Base-by-base conservation (phyloP, 345 rosid species). In the Noccaea caerulescens region DNA sequence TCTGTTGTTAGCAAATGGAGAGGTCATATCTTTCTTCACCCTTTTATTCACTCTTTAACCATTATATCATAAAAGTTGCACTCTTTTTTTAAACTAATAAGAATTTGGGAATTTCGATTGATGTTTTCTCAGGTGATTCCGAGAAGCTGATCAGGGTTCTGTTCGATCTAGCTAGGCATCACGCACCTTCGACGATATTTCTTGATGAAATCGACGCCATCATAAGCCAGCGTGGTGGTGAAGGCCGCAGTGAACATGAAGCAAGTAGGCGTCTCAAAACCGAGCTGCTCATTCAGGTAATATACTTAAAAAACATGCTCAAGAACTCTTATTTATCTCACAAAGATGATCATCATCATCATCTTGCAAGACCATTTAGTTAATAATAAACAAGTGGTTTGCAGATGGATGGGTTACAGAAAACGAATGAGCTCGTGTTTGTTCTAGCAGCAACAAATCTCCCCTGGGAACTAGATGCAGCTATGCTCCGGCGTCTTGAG, bases 1-100 rank as follows among this genome's bases (percentile, higher is more conserved):
- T 93, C 98, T 33, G 91, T 93, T 37, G 98, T 93, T 65, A 93
- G 98, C 88, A 93, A 93, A 86, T 93, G 98, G 98, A 91, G 98
- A 50, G 80, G 76, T 66, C 5, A 30, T n/a, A 14, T 32, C 23
- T 54, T 32, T 37, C 33, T 55, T 18, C 72, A 47, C 11, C 11
- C 18, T 16, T 59, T 36, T 8, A 51, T 23, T 34, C 57, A 39
- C 20, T 33, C 36, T 25, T 25, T 0, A 56, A 71, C 0, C 46
- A 30, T 1, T 3, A 0, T 16, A 25, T 2, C 27, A 23, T 23
- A 25, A 1, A 25, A 25, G 27, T 25, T 16, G 18, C n/a, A n/a
- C n/a, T n/a, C n/a, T n/a, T n/a, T n/a, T n/a, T n/a, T n/a, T n/a
- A n/a, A n/a, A n/a, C n/a, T n/a, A 1, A 4, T 53, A 53, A 60